Percentiles rank a stretch among this genome's conserved stretches.
Conservation (phyloP, 1,284 basidiomycete species). For the Trametes polyzona region DNA sequence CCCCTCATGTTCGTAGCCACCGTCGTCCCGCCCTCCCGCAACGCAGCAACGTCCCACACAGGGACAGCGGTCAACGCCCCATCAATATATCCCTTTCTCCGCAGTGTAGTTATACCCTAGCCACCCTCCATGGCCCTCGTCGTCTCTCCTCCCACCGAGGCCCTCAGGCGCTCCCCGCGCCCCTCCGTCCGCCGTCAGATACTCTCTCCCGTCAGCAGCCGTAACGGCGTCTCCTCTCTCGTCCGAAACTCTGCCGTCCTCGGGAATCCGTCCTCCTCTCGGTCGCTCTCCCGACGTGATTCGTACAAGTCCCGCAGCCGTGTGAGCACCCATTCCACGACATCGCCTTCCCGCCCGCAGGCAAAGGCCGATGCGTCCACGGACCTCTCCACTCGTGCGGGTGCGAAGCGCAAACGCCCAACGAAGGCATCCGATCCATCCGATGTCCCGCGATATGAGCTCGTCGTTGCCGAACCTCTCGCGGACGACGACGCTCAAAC, state of each 20-base stretch:
- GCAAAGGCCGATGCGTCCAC: not conserved
- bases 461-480: slow-evolving; percentile 7
- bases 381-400: slow-evolving; percentile 8
- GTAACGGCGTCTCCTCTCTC: not conserved
- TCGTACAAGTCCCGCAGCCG: slow-evolving; percentile 10
- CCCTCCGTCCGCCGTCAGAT: slow-evolving; percentile 17
- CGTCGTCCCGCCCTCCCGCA: not conserved
- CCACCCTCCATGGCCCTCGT: slow-evolving; percentile 21
- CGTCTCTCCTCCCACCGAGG: slow-evolving; percentile 12
- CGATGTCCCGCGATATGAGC: slow-evolving; percentile 17
- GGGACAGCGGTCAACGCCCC: not conserved
- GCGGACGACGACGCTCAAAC: slow-evolving; percentile 11
- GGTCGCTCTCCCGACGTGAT: slow-evolving; percentile 1
- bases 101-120: not conserved
- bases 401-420: slow-evolving; percentile 19
- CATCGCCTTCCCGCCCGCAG: slow-evolving; percentile 4
- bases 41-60: not conserved
- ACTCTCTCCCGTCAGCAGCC: slow-evolving; percentile 2
- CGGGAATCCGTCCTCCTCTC: slow-evolving; percentile 1
- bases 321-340: slow-evolving; percentile 1
- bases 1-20: not conserved
- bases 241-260: not conserved
- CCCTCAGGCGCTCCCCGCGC: slow-evolving; percentile 24
- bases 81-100: not conserved
- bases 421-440: not conserved